A percentile compares a stretch with the other conserved stretches of the same genome.
phyloP scores from a whole-genome alignment of 1,284 basidiomycete genomes.

The Trichosporon sp. region DNA sequence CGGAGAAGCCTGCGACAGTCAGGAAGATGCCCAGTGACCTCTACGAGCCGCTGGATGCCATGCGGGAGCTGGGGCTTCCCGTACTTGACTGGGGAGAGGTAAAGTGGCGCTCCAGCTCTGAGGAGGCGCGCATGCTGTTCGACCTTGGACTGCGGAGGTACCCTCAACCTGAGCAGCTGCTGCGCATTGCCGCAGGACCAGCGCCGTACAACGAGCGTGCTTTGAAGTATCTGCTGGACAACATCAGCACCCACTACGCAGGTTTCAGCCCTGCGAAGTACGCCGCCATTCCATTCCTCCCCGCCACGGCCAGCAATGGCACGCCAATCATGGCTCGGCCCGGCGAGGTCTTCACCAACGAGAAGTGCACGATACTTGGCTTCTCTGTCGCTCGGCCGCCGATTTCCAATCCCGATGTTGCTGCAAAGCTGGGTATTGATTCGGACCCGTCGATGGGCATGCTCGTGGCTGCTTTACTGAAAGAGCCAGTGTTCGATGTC shows the following conservation, averaged over 20 bases:
- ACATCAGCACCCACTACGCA: constrained; percentile 59
- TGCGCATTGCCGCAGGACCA: constrained; percentile 60
- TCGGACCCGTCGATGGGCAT: constrained; percentile 65
- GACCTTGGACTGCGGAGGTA: constrained; percentile 67
- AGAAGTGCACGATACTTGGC: constrained; percentile 67
- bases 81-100: constrained; percentile 80
- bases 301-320: constrained; percentile 57
- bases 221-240: constrained; percentile 71
- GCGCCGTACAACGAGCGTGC: constrained; percentile 51
- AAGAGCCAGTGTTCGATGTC: constrained; percentile 59
- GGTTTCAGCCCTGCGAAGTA: constrained; percentile 56
- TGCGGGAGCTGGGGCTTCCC: constrained; percentile 70
- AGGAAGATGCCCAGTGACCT: constrained; percentile 63
- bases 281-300: constrained; percentile 70
- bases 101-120: constrained; percentile 72
- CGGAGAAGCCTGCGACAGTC: constrained; percentile 35
- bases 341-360: constrained; percentile 66
- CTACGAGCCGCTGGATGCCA: constrained; percentile 74
- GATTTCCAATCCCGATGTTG: constrained; percentile 57
- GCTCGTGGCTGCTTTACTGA: constrained; percentile 62
- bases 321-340: constrained; percentile 60
- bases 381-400: constrained; percentile 58
- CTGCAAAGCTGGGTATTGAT: constrained; percentile 68
- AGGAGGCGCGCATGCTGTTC: constrained; percentile 84
- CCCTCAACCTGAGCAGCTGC: constrained; percentile 64